Evolutionary conservation across 192 early-diverging fungal genomes (phyloP).

Genomic region (Coemansia biformis): DNA sequence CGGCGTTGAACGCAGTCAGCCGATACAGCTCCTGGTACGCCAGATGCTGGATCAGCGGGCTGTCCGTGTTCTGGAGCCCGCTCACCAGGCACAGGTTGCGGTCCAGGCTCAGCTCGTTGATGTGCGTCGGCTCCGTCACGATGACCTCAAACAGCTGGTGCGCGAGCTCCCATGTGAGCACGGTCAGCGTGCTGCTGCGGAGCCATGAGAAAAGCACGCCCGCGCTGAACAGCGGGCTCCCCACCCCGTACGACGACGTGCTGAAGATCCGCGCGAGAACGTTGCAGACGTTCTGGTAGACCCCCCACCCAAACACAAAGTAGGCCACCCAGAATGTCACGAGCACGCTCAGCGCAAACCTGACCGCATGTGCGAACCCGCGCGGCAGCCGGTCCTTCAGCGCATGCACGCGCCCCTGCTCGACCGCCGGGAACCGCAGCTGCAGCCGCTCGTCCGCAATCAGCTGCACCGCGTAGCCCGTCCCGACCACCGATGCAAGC

Average conservation of each 20-base stretch:
- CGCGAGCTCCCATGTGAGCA: constrained; percentile 42
- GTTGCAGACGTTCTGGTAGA: constrained; percentile 34
- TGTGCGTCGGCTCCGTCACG: constrained; percentile 39
- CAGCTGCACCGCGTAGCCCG: constrained; percentile 21
- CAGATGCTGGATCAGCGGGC: constrained; percentile 33
- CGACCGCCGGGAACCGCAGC: constrained; percentile 39
- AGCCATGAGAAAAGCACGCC: constrained; percentile 32
- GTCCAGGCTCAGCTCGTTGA: constrained; percentile 45
- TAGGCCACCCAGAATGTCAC: constrained; percentile 41
- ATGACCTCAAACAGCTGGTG: constrained; percentile 50
- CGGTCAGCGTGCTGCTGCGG: constrained; percentile 20
- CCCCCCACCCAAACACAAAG: constrained; percentile 38
- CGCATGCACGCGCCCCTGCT: constrained; percentile 42
- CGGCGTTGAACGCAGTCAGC: constrained; percentile 18
- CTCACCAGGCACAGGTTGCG: constrained; percentile 36
- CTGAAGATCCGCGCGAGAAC: constrained; percentile 25
- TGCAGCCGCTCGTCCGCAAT: constrained; percentile 40
- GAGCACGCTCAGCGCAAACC: constrained; percentile 17
- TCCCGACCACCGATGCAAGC: constrained; percentile 19
- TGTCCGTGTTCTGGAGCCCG: constrained; percentile 23
- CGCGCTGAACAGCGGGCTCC: constrained; percentile 40
- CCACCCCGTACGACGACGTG: constrained; percentile 38
- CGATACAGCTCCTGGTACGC: constrained; percentile 49
- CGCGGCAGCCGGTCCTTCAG: constrained; percentile 40
- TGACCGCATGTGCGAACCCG: constrained; percentile 24